Evolutionary conservation across 345 rosid genomes (phyloP).

Genomic region (Cardiospermum halicacabum): DNA sequence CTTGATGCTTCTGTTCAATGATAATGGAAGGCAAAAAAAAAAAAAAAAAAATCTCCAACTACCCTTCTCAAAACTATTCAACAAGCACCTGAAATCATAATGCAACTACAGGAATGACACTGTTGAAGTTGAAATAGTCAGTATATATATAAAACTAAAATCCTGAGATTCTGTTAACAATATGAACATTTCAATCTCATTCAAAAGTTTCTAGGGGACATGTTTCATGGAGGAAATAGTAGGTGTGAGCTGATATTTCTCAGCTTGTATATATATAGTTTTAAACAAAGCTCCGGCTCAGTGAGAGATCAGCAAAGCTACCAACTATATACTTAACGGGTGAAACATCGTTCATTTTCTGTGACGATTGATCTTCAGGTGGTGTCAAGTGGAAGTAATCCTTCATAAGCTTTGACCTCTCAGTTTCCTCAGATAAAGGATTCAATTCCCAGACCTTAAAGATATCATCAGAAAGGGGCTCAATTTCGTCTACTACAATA

Average conservation of each 20-base stretch:
- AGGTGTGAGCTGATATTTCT: neutral
- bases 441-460: slow-evolving; percentile 71
- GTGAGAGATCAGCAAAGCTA: slow-evolving; percentile 53
- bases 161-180: neutral
- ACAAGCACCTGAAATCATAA: no score
- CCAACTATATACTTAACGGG: slow-evolving; percentile 41
- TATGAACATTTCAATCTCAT: neutral
- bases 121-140: neutral
- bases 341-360: slow-evolving; percentile 23
- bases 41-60: neutral
- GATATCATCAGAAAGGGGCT: slow-evolving; percentile 35
- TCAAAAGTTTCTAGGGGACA: neutral
- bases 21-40: no score
- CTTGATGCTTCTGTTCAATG: neutral
- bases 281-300: slow-evolving; percentile 16
- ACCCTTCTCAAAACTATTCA: no score
- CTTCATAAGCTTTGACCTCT: slow-evolving; percentile 38
- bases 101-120: no score
- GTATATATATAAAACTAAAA: neutral
- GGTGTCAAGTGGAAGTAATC: slow-evolving; percentile 18
- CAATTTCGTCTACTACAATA: slow-evolving; percentile 16
- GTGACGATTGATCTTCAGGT: slow-evolving; percentile 25
- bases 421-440: slow-evolving; percentile 43
- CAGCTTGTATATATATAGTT: neutral
- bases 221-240: neutral